phyloP scores from a whole-genome alignment of 345 rosid genomes.

The Aquilaria sinensis region DNA sequence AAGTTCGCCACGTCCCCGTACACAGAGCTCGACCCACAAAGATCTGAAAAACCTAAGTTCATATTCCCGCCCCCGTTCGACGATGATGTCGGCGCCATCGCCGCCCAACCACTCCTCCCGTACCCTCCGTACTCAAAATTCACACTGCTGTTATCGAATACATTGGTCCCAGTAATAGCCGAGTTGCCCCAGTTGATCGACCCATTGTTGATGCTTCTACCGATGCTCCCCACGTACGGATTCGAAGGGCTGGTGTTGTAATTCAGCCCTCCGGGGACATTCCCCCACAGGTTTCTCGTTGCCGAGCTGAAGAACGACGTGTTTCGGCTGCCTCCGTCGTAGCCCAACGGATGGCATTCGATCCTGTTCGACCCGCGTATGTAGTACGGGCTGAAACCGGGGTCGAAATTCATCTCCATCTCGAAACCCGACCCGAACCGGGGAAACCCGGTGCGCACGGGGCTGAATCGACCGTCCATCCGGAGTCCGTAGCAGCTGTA shows the following conservation, averaged over 20 bases:
- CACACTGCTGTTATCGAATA: slow-evolving; percentile 23
- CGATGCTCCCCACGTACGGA: slow-evolving; percentile 36
- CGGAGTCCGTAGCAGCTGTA: slow-evolving; percentile 46
- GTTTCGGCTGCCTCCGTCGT: slow-evolving; percentile 59
- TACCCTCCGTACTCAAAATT: slow-evolving; percentile 60
- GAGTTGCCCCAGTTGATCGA: too few relatives aligned
- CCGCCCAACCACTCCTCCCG: slow-evolving; percentile 39
- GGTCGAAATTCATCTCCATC: slow-evolving; percentile 57
- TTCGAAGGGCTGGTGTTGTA: slow-evolving; percentile 30
- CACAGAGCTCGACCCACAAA: slow-evolving; percentile 41
- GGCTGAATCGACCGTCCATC: slow-evolving; percentile 61
- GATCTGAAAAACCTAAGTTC: slow-evolving; percentile 44
- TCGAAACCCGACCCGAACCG: slow-evolving; percentile 56
- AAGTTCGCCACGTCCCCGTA: slow-evolving; percentile 48
- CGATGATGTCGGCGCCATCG: slow-evolving; percentile 34
- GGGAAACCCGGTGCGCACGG: slow-evolving; percentile 60
- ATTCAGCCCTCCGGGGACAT: slow-evolving; percentile 37
- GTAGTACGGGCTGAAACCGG: slow-evolving; percentile 53
- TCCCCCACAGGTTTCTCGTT: slow-evolving; percentile 64
- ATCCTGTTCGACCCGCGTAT: slow-evolving; percentile 48
- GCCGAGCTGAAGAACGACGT: slow-evolving; percentile 66
- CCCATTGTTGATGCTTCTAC: slow-evolving; percentile 27
- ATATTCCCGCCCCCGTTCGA: slow-evolving; percentile 42
- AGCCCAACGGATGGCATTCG: slow-evolving; percentile 38
- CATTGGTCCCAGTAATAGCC: too few relatives aligned